Percentiles rank a stretch among this genome's conserved stretches.
These are phyloP conservation scores for Termitomyces sp. DNA, from an alignment of 768 basidiomycete genomes.

Conservation along the genomic window DNA sequence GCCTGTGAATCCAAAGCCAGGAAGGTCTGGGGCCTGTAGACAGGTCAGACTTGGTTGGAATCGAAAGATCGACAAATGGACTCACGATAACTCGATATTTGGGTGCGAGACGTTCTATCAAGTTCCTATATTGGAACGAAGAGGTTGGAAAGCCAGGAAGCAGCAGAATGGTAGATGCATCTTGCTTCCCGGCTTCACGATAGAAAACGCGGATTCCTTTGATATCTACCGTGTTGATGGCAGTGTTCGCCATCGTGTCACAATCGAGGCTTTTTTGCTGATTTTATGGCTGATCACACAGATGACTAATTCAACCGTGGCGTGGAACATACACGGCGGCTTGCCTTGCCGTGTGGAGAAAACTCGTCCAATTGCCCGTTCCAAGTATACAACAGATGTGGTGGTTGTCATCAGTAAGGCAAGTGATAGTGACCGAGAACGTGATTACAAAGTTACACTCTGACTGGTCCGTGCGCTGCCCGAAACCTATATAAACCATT, in stretches of 20 bases:
- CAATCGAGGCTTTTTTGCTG: too few species aligned
- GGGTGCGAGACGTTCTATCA: too few species aligned
- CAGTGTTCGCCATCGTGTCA: neutral
- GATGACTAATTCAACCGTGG: neutral
- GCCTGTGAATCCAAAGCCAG: slow-evolving; percentile 47
- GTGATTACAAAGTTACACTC: neutral
- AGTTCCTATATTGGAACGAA: too few species aligned
- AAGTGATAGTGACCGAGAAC: too few species aligned
- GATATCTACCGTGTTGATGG: slow-evolving; percentile 4
- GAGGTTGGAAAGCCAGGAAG: too few species aligned
- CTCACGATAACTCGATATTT: too few species aligned
- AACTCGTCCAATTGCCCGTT: neutral
- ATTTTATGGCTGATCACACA: too few species aligned
- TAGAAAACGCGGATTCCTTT: slow-evolving; percentile 40
- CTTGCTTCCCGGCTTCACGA: slow-evolving; percentile 31
- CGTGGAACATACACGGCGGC: neutral
- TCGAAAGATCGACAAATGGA: neutral
- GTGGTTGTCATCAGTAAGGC: too few species aligned
- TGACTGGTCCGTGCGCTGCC: slow-evolving; percentile 9
- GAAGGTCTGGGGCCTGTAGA: slow-evolving; percentile 42
- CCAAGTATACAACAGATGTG: too few species aligned
- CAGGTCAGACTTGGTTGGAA: neutral
- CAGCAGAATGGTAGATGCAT: too few species aligned
- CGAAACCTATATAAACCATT: slow-evolving; percentile 5
- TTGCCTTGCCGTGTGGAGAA: too few species aligned